Conservation (phyloP, 2,329 filamentous ascomycete genomes). For the Fusarium concolor region DNA sequence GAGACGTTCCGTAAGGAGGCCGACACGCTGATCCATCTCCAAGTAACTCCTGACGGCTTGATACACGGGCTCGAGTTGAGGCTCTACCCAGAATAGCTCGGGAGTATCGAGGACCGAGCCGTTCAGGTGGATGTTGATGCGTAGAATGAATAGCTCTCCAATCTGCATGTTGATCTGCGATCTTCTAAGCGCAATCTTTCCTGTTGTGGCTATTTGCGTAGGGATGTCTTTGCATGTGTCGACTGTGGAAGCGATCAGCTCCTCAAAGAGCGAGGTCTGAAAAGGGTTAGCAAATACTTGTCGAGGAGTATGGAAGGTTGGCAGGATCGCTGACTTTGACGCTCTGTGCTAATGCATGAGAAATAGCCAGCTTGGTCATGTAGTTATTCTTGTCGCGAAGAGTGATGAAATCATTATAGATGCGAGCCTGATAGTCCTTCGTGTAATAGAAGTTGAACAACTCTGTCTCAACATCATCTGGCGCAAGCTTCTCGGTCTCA, state of each 20-base stretch:
- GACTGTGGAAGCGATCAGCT: conserved; percentile 93
- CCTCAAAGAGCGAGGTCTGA: conserved; percentile 93
- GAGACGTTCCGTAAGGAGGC: conserved; percentile 86
- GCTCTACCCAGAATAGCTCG: conserved; percentile 98
- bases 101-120: conserved; percentile 96
- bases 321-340: conserved; percentile 74
- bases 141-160: conserved; percentile 95
- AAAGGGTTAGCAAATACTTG: conserved; percentile 30
- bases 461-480: conserved; percentile 93
- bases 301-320: not conserved
- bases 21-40: conserved; percentile 97
- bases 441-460: conserved; percentile 99
- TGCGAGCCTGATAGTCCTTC: conserved; percentile 94
- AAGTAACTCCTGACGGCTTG: conserved; percentile 94
- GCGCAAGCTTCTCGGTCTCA: conserved; percentile 87
- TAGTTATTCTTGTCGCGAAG: conserved; percentile 94
- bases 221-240: conserved; percentile 94
- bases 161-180: conserved; percentile 99
- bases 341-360: conserved; percentile 92
- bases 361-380: conserved; percentile 98
- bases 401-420: conserved; percentile 99
- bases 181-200: conserved; percentile 88
- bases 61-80: conserved; percentile 95
- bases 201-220: conserved; percentile 89
- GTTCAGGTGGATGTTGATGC: conserved; percentile 98